Evolutionary conservation across 1,139 yeast genomes (phyloP).

Genomic region (Saccharomyces hybrid): DNA sequence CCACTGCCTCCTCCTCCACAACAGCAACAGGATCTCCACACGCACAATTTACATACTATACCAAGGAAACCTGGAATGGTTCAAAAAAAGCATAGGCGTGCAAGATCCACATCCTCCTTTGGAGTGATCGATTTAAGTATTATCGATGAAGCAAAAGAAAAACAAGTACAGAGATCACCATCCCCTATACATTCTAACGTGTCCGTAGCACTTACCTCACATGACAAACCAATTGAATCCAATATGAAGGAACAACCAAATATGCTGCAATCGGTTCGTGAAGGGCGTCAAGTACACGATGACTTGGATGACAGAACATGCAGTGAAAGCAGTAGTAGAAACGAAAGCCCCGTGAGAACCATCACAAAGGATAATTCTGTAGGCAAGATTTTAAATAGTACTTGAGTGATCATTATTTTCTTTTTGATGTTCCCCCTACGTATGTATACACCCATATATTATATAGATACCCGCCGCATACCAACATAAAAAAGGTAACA

Average conservation of each 20-base stretch:
- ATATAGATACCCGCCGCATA: not conserved
- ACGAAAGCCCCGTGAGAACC: constrained; percentile 15
- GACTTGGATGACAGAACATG: constrained; percentile 27
- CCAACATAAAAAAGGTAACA: not conserved
- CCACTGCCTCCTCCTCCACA: not conserved
- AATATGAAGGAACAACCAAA: not conserved
- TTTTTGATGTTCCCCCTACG: not conserved
- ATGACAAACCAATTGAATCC: not conserved
- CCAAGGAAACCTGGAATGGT: constrained; percentile 5
- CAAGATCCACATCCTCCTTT: constrained; percentile 25
- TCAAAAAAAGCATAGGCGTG: constrained; percentile 21
- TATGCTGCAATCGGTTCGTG: constrained; percentile 3
- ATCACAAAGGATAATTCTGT: constrained; percentile 1
- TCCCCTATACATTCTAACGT: not conserved
- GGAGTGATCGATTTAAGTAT: constrained; percentile 29
- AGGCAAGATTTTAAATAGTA: constrained; percentile 1
- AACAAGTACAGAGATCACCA: not conserved
- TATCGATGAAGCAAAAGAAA: constrained; percentile 16
- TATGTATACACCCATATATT: constrained; percentile 1
- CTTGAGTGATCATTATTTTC: not conserved
- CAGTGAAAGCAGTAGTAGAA: constrained; percentile 27
- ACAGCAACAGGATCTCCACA: constrained; percentile 7
- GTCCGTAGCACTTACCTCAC: not conserved
- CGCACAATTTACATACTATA: not conserved
- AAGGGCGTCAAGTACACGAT: constrained; percentile 8